Evolutionary conservation across 2,329 filamentous ascomycete genomes (phyloP), one percentile per base, ranked within the genome.

Genomic region (Exophiala oligosperma): DNA sequence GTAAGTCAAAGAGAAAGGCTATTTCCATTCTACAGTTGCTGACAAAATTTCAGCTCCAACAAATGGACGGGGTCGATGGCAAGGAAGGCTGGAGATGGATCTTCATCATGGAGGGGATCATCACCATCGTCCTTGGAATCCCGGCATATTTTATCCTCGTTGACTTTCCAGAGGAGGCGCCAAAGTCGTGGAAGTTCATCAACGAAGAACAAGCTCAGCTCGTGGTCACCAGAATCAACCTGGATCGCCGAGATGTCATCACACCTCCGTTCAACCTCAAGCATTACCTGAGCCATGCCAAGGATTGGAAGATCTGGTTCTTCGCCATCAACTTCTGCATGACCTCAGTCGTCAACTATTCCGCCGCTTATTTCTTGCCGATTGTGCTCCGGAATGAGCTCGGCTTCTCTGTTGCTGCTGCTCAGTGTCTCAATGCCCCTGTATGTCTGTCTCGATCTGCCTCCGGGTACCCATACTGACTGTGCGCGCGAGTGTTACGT

Each of bases 281-380:
- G 9, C 63, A 63, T 11, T 66, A 70, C 29, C 40, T 73, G 26
- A 40, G 58, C 1, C 69, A 70, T 54, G 61, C 72, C 46, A 67
- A 64, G 44, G 56, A 54, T 26, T 53, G 26, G 41, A 43, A 46
- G 21, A 21, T 58, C 17, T 54, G 46, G 26, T 11, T 24, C 32
- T 58, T 46, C 29, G 41, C 50, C 12, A 21, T 47, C 9, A 37
- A 35, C 7, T 53, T 54, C 44, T 28, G 26, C 7, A 28, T 28
- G 26, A 28, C 26, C 7, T 28, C 26, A 28, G 29, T 64, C 44
- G 67, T 70, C 1, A 66, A 67, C 4, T 75, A 74, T 52, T 67
- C 70, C 1, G 71, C 69, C 55, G 66, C 66, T 49, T 74, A 73
- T 59, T 75, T 75, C 62, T 67, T 73, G 3, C 73, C 73, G 2